phyloP scores from a whole-genome alignment of 2,329 filamentous ascomycete species.

The Septoria petroselini region DNA sequence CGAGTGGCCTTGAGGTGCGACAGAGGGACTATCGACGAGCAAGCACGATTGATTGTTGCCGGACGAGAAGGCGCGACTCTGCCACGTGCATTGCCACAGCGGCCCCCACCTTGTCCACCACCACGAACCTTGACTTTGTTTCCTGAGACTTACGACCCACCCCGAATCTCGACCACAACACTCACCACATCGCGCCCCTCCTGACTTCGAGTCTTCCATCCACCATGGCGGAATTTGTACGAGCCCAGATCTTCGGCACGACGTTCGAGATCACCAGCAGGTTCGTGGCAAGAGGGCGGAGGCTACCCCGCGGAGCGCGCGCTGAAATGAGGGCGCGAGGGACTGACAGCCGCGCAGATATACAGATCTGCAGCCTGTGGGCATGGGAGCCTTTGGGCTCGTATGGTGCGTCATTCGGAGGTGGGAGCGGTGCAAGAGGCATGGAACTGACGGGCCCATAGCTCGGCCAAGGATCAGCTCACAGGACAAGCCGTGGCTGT shows the following conservation, averaged over 20 bases:
- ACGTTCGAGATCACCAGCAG: slow-evolving; percentile 99
- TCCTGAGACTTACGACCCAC: background rate
- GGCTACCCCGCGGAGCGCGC: slow-evolving; percentile 11
- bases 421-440: background rate
- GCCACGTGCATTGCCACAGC: no score
- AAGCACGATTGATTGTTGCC: no score
- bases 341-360: slow-evolving; percentile 60
- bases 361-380: slow-evolving; percentile 95
- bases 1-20: no score
- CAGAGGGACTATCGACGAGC: no score
- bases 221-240: slow-evolving; percentile 94
- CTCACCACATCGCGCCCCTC: background rate
- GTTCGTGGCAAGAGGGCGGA: slow-evolving; percentile 50
- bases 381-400: slow-evolving; percentile 97
- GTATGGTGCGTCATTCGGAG: slow-evolving; percentile 68
- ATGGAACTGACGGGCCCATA: slow-evolving; percentile 42
- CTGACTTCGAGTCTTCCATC: slow-evolving; percentile 3
- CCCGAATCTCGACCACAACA: slow-evolving; percentile 1
- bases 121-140: background rate
- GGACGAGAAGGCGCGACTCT: no score
- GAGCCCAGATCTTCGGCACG: slow-evolving; percentile 98
- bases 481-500: slow-evolving; percentile 95
- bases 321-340: slow-evolving; percentile 12
- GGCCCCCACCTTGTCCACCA: no score
- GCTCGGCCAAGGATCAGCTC: slow-evolving; percentile 96